These are phyloP conservation scores for Trichoderma koningii DNA, from an alignment of 2,329 filamentous ascomycete genomes.

Conservation along the genomic window DNA sequence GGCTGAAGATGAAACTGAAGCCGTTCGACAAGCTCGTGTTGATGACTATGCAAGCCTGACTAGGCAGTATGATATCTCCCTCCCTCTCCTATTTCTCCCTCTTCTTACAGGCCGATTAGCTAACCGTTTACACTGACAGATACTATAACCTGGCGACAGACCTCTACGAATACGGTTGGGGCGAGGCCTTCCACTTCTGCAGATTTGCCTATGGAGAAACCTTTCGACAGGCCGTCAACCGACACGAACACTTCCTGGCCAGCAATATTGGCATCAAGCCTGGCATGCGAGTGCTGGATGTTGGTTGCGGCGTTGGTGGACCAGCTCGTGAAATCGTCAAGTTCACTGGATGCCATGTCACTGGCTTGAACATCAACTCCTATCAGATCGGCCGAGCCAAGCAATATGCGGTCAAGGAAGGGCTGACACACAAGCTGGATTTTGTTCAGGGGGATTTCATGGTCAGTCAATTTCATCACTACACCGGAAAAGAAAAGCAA, in stretches of 20 bases:
- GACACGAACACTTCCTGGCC: conserved; percentile 97
- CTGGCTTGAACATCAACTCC: conserved; percentile 97
- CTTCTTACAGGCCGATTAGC: not conserved
- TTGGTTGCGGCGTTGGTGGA: conserved; percentile 95
- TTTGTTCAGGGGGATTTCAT: conserved; percentile 98
- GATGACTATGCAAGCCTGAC: conserved; percentile 23
- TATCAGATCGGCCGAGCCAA: conserved; percentile 98
- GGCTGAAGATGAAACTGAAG: conserved; percentile 72
- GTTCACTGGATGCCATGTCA: conserved; percentile 86
- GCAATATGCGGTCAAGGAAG: conserved; percentile 78
- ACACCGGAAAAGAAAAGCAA: no score
- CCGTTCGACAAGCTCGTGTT: conserved; percentile 50
- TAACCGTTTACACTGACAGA: conserved; percentile 46
- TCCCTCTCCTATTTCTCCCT: not conserved
- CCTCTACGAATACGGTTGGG: conserved; percentile 96
- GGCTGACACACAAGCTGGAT: conserved; percentile 73
- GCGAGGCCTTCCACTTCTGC: conserved; percentile 95
- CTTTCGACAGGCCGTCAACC: conserved; percentile 88
- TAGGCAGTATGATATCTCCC: conserved; percentile 14
- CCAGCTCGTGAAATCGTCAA: conserved; percentile 95
- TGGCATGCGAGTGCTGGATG: conserved; percentile 88
- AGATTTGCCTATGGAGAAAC: conserved; percentile 84
- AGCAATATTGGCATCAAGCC: conserved; percentile 83
- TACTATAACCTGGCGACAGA: conserved; percentile 98
- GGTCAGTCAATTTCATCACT: conserved; percentile 46